Conservation (phyloP, 2,329 filamentous ascomycete species). For the Botrytis hyacinthi region DNA sequence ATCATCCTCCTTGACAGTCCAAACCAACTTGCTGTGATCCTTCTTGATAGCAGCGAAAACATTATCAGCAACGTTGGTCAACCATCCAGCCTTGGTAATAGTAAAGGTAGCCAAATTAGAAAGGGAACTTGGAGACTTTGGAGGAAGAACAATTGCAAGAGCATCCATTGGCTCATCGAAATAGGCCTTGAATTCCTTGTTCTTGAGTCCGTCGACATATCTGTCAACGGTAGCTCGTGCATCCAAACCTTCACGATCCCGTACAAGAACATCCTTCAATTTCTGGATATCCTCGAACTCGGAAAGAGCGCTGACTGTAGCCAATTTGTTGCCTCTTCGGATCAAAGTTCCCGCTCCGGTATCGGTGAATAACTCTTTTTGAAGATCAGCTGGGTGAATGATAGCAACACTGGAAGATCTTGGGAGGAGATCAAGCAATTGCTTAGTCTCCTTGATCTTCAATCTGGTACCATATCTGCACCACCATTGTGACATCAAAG, state of each 20-base stretch:
- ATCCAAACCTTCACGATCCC: constrained; percentile 79
- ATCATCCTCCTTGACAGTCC: constrained; percentile 95
- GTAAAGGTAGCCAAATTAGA: constrained; percentile 87
- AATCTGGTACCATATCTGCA: constrained; percentile 90
- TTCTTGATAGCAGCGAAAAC: constrained; percentile 92
- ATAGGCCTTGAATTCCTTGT: constrained; percentile 84
- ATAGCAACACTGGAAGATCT: constrained; percentile 94
- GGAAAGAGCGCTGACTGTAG: constrained; percentile 66
- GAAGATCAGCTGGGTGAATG: constrained; percentile 91
- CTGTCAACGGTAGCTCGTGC: constrained; percentile 80
- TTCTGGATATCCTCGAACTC: constrained; percentile 74
- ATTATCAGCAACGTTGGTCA: constrained; percentile 93
- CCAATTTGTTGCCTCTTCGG: constrained; percentile 84
- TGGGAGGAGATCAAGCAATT: constrained; percentile 82
- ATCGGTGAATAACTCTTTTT: constrained; percentile 96
- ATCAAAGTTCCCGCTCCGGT: constrained; percentile 93
- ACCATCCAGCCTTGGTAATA: constrained; percentile 91
- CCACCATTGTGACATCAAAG: constrained; percentile 91
- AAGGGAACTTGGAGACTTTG: constrained; percentile 61
- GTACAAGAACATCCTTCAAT: constrained; percentile 77
- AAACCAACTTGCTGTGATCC: constrained; percentile 85
- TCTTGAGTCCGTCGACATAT: constrained; percentile 76
- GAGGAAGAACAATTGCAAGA: constrained; percentile 81
- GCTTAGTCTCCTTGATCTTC: constrained; percentile 98
- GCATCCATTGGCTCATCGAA: constrained; percentile 94